Evolutionary conservation across 345 rosid genomes (phyloP).

Genomic region (Lenwebbia sp.): DNA sequence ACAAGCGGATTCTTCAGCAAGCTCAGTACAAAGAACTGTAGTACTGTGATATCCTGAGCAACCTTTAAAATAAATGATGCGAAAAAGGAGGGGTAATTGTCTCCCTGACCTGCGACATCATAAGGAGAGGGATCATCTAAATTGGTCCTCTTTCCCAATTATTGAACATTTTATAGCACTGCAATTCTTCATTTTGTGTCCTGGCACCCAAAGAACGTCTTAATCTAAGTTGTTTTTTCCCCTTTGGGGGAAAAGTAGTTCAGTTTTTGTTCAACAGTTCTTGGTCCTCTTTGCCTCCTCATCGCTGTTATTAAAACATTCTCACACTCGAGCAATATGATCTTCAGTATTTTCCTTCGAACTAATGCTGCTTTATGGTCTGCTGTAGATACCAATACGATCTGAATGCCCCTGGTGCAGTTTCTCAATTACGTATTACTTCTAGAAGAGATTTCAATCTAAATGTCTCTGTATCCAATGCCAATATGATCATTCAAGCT

Average conservation of each 20-base stretch:
- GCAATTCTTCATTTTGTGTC: background rate
- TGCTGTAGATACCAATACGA: constrained; percentile 75
- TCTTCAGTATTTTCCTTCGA: background rate
- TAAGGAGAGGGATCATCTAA: background rate
- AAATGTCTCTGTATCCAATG: constrained; percentile 75
- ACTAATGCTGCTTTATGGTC: background rate
- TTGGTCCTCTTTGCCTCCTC: background rate
- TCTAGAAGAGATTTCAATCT: constrained; percentile 70
- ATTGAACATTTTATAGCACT: background rate
- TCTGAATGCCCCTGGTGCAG: constrained; percentile 60
- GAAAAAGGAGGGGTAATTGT: background rate
- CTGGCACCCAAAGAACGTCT: background rate
- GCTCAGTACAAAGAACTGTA: background rate
- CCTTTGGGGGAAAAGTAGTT: background rate
- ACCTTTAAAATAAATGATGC: no score
- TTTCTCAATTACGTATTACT: constrained; percentile 76
- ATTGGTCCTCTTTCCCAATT: background rate
- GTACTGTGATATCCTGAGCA: background rate
- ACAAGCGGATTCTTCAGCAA: background rate
- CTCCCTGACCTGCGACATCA: background rate
- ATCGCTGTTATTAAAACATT: background rate
- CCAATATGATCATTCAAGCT: constrained; percentile 92
- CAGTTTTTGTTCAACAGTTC: background rate
- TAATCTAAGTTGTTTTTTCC: background rate
- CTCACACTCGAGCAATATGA: background rate